These are phyloP conservation scores for Leptographium galeiforme DNA, from an alignment of 2,329 filamentous ascomycete genomes.

Conservation along the genomic window DNA sequence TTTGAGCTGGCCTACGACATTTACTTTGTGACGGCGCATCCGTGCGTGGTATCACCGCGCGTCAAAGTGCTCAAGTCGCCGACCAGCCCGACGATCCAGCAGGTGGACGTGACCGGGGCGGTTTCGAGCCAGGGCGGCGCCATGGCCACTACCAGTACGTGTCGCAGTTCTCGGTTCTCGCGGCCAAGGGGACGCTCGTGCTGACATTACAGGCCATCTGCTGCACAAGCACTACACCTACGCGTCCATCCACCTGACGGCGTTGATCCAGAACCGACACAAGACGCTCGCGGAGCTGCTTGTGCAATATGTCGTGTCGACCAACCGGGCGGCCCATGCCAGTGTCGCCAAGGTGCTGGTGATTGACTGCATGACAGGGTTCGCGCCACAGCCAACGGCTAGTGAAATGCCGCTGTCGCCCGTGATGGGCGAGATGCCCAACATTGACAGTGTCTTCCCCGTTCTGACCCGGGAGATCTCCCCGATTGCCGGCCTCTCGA, in stretches of 20 bases:
- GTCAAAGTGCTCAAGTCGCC: conserved; percentile 46
- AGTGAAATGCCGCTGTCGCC: conserved; percentile 37
- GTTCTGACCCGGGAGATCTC: conserved; percentile 11
- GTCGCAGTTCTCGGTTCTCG: not conserved
- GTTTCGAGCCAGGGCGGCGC: conserved; percentile 29
- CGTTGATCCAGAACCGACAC: conserved; percentile 35
- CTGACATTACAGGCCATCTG: conserved; percentile 36
- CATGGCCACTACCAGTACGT: conserved; percentile 32
- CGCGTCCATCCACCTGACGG: conserved; percentile 43
- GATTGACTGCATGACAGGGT: conserved; percentile 49
- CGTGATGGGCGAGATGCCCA: conserved; percentile 23
- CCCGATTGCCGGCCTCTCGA: conserved; percentile 5
- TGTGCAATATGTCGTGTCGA: conserved; percentile 17
- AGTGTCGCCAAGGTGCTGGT: conserved; percentile 33
- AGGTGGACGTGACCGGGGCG: conserved; percentile 37
- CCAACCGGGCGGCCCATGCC: conserved; percentile 14
- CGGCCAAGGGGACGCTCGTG: too few species aligned
- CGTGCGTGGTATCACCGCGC: conserved; percentile 44
- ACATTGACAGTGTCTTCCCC: conserved; percentile 7
- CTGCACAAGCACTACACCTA: conserved; percentile 51
- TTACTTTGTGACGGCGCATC: conserved; percentile 53
- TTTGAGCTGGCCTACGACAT: conserved; percentile 42
- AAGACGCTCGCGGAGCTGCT: conserved; percentile 35
- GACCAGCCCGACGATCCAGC: conserved; percentile 44
- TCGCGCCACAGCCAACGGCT: conserved; percentile 27